Percentiles rank a stretch among this genome's conserved stretches.
Evolutionary conservation across 768 basidiomycete species (phyloP).

Genomic region (Cystobasidiopsis lactophilus): DNA sequence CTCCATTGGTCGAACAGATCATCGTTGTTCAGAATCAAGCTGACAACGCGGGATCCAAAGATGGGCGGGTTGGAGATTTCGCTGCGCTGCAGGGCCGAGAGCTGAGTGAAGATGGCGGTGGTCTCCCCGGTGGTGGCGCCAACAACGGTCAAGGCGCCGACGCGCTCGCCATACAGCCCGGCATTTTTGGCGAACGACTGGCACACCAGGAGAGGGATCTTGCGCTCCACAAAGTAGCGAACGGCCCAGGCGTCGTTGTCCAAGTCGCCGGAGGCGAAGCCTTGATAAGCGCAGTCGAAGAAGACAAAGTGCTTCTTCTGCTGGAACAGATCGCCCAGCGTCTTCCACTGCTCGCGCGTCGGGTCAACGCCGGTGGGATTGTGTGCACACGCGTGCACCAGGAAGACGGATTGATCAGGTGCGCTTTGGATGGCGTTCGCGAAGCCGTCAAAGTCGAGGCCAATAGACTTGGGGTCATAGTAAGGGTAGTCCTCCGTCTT

Average conservation of each 20-base stretch:
- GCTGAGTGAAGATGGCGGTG: conserved; percentile 65
- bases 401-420: conserved; percentile 58
- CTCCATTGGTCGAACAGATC: conserved; percentile 73
- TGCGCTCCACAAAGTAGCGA: conserved; percentile 73
- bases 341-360: conserved; percentile 73
- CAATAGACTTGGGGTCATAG: conserved; percentile 54
- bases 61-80: conserved; percentile 96
- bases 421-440: conserved; percentile 31
- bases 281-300: conserved; percentile 80
- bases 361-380: conserved; percentile 92
- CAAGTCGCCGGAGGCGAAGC: conserved; percentile 87
- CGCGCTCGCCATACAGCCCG: conserved; percentile 95
- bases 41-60: conserved; percentile 70
- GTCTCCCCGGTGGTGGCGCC: conserved; percentile 33
- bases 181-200: conserved; percentile 99
- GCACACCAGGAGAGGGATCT: conserved; percentile 63
- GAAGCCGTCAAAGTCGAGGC: conserved; percentile 74
- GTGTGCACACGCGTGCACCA: conserved; percentile 92
- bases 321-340: conserved; percentile 66
- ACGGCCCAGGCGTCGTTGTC: conserved; percentile 80
- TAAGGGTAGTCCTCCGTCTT: conserved; percentile 70
- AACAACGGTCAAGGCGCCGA: conserved; percentile 76
- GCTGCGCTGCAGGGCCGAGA: conserved; percentile 84
- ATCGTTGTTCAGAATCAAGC: conserved; percentile 45
- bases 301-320: conserved; percentile 59